Evolutionary conservation across 1,139 yeast genomes (phyloP).

Genomic region (Scheffersomyces parashehatae): DNA sequence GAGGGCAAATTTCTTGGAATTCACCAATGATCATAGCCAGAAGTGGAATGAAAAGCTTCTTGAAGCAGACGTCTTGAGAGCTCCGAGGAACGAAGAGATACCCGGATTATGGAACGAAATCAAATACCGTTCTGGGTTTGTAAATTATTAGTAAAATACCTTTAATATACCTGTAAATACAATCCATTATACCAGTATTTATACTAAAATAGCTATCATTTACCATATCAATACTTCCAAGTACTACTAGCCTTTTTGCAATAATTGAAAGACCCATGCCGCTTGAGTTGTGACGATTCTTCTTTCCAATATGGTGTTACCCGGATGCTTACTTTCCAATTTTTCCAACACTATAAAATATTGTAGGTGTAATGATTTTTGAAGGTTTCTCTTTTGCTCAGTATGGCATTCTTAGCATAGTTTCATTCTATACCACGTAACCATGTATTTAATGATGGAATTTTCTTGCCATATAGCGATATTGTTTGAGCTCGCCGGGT

Average conservation of each 20-base stretch:
- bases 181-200: no score
- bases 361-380: no score
- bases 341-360: no score
- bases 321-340: no score
- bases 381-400: constrained; percentile 1
- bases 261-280: no score
- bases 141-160: neutral
- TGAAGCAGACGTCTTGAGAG: constrained; percentile 15
- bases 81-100: constrained; percentile 28
- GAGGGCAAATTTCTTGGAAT: constrained; percentile 23
- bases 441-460: constrained; percentile 50
- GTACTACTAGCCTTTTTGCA: no score
- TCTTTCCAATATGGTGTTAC: no score
- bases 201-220: no score
- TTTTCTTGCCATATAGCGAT: constrained; percentile 38
- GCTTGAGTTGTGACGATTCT: no score
- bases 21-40: constrained; percentile 8
- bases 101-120: constrained; percentile 42
- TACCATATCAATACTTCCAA: no score
- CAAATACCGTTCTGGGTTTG: constrained; percentile 17
- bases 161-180: neutral
- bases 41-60: constrained; percentile 9
- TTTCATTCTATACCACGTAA: constrained; percentile 38
- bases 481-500: constrained; percentile 12
- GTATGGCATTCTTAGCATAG: constrained; percentile 49